Percentiles rank a stretch among this genome's conserved stretches.
Evolutionary conservation across 2,329 filamentous ascomycete genomes (phyloP).

Genomic region (Phialophora tarda): DNA sequence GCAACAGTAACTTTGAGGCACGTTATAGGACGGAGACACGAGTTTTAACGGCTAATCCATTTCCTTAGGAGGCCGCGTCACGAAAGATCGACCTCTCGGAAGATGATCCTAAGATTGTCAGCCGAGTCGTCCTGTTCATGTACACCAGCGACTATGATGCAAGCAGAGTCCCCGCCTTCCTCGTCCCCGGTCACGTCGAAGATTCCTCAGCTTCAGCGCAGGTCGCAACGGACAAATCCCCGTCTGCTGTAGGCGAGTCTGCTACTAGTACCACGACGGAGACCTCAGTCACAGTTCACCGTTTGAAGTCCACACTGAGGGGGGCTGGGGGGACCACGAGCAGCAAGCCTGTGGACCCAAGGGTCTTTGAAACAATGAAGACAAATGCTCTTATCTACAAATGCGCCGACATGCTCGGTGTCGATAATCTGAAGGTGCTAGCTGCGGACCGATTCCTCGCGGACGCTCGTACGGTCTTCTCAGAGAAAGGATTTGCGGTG

Average conservation of each 20-base stretch:
- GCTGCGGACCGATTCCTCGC: background rate
- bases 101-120: background rate
- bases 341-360: background rate
- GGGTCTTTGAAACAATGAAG: background rate
- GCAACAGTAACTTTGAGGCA: background rate
- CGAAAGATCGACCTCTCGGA: slow-evolving; percentile 2
- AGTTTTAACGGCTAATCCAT: background rate
- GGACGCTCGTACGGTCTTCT: background rate
- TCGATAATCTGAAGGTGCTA: slow-evolving; percentile 5
- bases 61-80: background rate
- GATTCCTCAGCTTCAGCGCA: background rate
- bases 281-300: no score
- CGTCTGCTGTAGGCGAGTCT: background rate
- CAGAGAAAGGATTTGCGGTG: background rate
- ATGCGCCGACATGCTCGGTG: slow-evolving; percentile 13
- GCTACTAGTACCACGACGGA: background rate
- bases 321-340: background rate
- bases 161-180: background rate
- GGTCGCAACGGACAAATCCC: background rate
- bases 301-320: no score
- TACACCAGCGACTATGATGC: background rate
- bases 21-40: background rate
- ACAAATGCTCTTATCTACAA: slow-evolving; percentile 9
- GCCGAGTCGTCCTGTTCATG: background rate
- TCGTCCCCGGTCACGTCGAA: background rate